phyloP scores from a whole-genome alignment of 306 rosid species.

The Pyrus betulifolia region DNA sequence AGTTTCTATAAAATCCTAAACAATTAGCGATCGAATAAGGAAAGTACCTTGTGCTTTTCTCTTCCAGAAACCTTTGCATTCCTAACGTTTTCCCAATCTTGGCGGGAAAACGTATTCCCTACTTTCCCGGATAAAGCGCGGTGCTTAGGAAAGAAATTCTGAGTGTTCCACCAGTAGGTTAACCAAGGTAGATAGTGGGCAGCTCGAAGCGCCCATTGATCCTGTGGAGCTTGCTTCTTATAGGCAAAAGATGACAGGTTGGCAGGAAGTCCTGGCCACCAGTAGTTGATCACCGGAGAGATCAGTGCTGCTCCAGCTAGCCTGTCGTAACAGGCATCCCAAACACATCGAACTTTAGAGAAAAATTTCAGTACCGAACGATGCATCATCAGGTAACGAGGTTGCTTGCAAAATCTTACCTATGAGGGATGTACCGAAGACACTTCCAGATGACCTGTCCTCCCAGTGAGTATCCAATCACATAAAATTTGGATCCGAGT shows the following conservation, averaged over 20 bases:
- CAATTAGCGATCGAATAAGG: neutral
- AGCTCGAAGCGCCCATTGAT: conserved; percentile 48
- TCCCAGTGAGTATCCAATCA: conserved; percentile 23
- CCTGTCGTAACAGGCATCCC: conserved; percentile 19
- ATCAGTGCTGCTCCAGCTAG: conserved; percentile 42
- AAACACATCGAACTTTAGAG: neutral
- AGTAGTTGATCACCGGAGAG: conserved; percentile 47
- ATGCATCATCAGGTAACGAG: too few species aligned
- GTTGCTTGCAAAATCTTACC: neutral
- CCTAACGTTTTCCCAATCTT: conserved; percentile 24
- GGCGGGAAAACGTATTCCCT: conserved; percentile 20
- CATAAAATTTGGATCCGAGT: conserved; percentile 15
- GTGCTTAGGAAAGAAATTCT: conserved; percentile 40
- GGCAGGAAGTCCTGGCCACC: conserved; percentile 49
- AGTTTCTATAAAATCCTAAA: neutral
- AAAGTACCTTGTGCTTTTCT: conserved; percentile 17
- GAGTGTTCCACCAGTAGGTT: conserved; percentile 49
- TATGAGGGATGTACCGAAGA: conserved; percentile 20
- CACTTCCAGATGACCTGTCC: conserved; percentile 22
- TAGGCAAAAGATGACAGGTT: conserved; percentile 32
- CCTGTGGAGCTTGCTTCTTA: conserved; percentile 20
- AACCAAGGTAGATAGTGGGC: conserved; percentile 45
- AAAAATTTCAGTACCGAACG: neutral
- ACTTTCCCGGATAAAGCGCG: conserved; percentile 17
- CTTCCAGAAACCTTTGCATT: neutral